Base-by-base conservation (phyloP, 352 stramenopile species). In the Globisporangium cylindrosporum region DNA sequence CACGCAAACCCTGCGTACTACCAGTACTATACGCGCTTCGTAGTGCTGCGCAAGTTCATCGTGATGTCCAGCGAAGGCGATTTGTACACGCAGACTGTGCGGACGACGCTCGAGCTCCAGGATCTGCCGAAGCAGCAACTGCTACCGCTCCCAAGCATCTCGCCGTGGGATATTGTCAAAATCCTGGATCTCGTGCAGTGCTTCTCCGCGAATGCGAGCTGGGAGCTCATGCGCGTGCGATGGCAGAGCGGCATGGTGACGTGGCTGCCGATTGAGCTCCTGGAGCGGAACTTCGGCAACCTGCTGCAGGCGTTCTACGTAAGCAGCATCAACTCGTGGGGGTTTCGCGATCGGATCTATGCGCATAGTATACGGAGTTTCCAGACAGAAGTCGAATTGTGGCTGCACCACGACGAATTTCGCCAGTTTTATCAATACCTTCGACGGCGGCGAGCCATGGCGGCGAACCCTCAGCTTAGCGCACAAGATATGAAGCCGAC, bases 271-370 rank as follows among this genome's bases (percentile, higher is more conserved):
- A 70, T 89, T 5, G 82, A 91, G 56, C 71, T 90, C 32, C 74
- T 90, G 63, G 75, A 84, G 54, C 56, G 72, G 27, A 74, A 72
- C 29, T 73, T 79, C 7, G 41, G 73, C 18, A 65, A 81, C 10
- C 59, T 91, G 54, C 66, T 93, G 55, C 82, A 93, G 61, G 79
- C 86, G 61, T 91, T 93, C 64, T 93, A 90, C 58, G 83, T 92
- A 51, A 90, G 86, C 61, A 88, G 70, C 29, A 79, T 91, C 68
- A 93, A 93, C 67, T 93, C 85, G 43, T 93, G 85, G 85, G 73
- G 64, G 6, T 85, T 91, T 51, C 73, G 77, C 41, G 62, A 73
- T 25, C 83, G 85, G 36, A 65, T 92, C 29, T 69, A 77, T 32
- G 67, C 71, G 1, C 62, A 73, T 10, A 89, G 74, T 38, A 71